Evolutionary conservation across 345 rosid species (phyloP).

Genomic region (Populus simonii): DNA sequence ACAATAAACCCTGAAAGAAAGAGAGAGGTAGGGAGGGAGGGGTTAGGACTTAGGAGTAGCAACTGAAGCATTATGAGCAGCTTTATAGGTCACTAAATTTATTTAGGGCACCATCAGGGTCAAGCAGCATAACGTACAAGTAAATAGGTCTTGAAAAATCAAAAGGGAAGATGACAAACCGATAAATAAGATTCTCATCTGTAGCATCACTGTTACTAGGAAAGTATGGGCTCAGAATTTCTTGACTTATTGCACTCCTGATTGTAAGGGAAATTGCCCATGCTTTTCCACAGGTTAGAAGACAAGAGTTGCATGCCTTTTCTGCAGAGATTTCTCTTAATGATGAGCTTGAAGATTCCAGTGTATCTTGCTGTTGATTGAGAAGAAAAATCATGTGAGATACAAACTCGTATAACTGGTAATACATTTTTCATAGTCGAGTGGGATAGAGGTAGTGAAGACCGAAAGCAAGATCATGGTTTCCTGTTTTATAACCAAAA

Average conservation of each 20-base stretch:
- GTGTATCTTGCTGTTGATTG: constrained; percentile 42
- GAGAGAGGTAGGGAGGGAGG: too few species aligned
- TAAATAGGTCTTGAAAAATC: not conserved
- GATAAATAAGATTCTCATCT: constrained; percentile 56
- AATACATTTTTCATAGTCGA: not conserved
- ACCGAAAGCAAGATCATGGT: not conserved
- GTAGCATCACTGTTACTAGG: constrained; percentile 26
- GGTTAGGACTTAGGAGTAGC: not conserved
- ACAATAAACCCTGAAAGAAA: not conserved
- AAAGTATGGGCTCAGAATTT: constrained; percentile 46
- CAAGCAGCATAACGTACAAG: not conserved
- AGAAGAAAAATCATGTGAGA: constrained; percentile 6
- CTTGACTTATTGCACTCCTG: constrained; percentile 46
- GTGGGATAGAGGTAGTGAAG: not conserved
- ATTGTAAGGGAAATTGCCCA: constrained; percentile 62
- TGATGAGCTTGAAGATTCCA: constrained; percentile 40
- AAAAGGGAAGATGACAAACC: constrained; percentile 37
- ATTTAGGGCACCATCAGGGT: not conserved
- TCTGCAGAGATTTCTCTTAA: constrained; percentile 28
- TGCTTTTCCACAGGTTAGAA: constrained; percentile 61
- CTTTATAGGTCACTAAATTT: not conserved
- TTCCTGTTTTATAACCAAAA: not conserved
- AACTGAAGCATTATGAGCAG: not conserved
- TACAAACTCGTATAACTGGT: not conserved
- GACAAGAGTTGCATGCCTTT: constrained; percentile 25